Evolutionary conservation across 2,329 filamentous ascomycete genomes (phyloP).

Genomic region (Tolypocladium tundrense): DNA sequence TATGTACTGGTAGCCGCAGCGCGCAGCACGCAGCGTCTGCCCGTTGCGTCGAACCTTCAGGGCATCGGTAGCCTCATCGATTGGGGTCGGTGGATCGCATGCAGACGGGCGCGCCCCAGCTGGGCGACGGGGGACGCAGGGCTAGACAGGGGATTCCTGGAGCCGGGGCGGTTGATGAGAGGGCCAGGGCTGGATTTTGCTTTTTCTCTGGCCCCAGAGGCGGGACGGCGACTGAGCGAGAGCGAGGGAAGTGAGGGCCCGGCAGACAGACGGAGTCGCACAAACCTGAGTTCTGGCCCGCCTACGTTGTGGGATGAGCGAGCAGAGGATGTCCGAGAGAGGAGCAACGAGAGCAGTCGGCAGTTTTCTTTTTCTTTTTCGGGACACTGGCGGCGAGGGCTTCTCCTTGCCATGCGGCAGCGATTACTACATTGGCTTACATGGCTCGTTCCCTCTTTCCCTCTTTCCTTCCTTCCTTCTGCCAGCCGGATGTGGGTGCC

Average conservation of each 20-base stretch:
- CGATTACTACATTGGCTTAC: background rate
- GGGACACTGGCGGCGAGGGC: background rate
- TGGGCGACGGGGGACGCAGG: background rate
- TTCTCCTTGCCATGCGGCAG: background rate
- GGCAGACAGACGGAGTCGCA: background rate
- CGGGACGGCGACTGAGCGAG: background rate
- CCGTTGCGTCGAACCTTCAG: background rate
- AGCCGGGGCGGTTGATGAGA: background rate
- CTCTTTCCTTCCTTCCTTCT: background rate
- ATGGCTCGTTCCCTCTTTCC: background rate
- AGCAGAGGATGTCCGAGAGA: background rate
- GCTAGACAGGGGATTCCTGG: slow-evolving; percentile 1
- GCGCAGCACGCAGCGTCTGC: background rate
- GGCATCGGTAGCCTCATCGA: background rate
- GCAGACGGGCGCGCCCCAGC: background rate
- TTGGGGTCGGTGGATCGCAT: background rate
- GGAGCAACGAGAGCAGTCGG: background rate
- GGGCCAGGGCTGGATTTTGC: background rate
- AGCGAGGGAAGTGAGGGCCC: background rate
- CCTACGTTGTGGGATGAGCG: background rate
- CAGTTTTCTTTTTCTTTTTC: background rate
- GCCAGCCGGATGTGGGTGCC: no score
- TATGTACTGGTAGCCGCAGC: no score
- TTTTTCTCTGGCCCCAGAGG: background rate
- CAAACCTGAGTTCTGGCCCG: background rate